Conservation (phyloP, 768 basidiomycete species). For the Clavaria fumosa region DNA sequence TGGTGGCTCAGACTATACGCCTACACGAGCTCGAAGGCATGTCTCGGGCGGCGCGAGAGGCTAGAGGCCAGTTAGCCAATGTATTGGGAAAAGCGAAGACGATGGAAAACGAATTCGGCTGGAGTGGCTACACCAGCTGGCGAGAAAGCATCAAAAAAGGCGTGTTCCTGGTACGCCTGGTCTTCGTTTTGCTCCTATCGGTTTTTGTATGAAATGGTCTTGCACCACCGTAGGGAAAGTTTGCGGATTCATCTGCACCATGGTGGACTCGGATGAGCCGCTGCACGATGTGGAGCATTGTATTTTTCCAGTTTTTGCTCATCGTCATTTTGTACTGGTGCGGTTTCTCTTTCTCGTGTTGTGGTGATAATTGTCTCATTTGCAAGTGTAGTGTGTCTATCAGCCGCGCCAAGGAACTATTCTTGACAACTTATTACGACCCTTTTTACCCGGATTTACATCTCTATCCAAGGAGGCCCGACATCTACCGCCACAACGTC, state of each 20-base stretch:
- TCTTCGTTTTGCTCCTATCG: no score
- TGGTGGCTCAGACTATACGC: constrained; percentile 27
- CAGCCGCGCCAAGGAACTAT: constrained; percentile 35
- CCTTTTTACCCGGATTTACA: constrained; percentile 63
- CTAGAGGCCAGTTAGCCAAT: constrained; percentile 28
- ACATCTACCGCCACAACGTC: constrained; percentile 23
- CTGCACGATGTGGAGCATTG: constrained; percentile 22
- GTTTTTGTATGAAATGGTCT: no score
- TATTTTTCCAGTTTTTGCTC: constrained; percentile 29
- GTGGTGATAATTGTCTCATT: constrained; percentile 4
- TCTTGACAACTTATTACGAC: constrained; percentile 65
- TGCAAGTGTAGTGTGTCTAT: constrained; percentile 26
- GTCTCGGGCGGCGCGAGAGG: constrained; percentile 36
- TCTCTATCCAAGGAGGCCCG: constrained; percentile 30
- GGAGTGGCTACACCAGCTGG: constrained; percentile 20
- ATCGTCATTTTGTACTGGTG: constrained; percentile 45
- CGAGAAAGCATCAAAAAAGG: constrained; percentile 23
- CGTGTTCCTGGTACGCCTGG: constrained; percentile 19
- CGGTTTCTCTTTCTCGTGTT: constrained; percentile 8
- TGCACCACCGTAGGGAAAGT: no score
- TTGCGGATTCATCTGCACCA: no score
- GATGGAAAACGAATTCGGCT: constrained; percentile 21
- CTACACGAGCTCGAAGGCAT: constrained; percentile 35
- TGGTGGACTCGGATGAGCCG: constrained; percentile 15
- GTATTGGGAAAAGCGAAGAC: constrained; percentile 25